Base-by-base conservation (phyloP, 768 basidiomycete species). In the Vishniacozyma victoriae region DNA sequence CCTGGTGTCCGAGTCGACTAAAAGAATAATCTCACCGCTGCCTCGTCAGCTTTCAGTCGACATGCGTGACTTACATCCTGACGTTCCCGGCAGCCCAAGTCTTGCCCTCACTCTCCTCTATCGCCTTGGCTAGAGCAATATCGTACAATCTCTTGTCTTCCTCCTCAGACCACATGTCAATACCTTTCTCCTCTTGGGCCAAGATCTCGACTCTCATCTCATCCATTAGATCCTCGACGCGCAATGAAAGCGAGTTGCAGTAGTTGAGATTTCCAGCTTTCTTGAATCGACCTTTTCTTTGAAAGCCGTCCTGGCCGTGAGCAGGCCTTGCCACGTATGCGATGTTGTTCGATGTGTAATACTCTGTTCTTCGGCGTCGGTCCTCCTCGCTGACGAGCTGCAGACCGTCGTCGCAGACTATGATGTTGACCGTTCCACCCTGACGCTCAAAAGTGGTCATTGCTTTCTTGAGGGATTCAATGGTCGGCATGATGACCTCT, bases 371-470 rank as follows among this genome's bases (percentile, higher is more conserved):
- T 51, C 77, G 78, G 39, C 80, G 75, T 33, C 80, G 78, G 50
- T 89, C 86, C 23, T 76, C 78, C 33, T 79, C 76, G 26, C 73
- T 72, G 54, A 87, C 70, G 19, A 82, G 70, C 66, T 87, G 87
- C 57, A 89, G 72, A 23, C 87, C 88, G 65, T 89, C 87, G 62
- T 89, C 88, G 69, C 87, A 85, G 14, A 91, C 75, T 37, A 89
- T 77, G 64, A 91, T 87, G 22, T 80, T 70, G 9, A 84, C 86
- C 1, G 84, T 83, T 4, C 86, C 87, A 40, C 88, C 87, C 69
- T 91, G 87, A n/a, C 87, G 77, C 4, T 87, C 87, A 62, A 89
- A 88, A n/a, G 85, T 86, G 68, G 86, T 85, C 82, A 88, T 88
- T 0, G 86, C 87, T 73, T 82, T 83, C 72, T 87, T 87, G 54